Percentiles rank a stretch among this genome's conserved stretches.
Evolutionary conservation across 306 rosid genomes (phyloP).

Genomic region (Dryas alaskensis): DNA sequence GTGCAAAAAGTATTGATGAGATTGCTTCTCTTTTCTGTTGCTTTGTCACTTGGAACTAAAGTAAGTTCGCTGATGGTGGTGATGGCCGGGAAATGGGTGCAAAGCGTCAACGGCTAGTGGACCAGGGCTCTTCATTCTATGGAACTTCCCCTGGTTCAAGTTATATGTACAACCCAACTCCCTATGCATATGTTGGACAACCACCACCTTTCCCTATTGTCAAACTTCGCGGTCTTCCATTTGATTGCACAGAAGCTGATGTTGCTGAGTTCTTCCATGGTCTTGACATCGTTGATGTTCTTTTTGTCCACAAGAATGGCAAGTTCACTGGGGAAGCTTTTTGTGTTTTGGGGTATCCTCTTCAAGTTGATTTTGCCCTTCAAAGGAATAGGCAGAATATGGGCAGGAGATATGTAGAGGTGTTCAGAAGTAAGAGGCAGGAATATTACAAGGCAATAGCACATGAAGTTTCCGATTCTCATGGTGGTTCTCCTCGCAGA

Average conservation of each 20-base stretch:
- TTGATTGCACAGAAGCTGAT: slow-evolving; percentile 82
- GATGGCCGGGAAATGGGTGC: slow-evolving; percentile 95
- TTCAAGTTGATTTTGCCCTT: slow-evolving; percentile 93
- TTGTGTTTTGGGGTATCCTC: slow-evolving; percentile 89
- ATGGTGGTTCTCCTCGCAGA: slow-evolving; percentile 75
- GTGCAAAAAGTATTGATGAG: slow-evolving; percentile 14
- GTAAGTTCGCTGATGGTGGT: slow-evolving; percentile 61
- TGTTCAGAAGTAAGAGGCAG: slow-evolving; percentile 92
- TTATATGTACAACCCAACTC: slow-evolving; percentile 71
- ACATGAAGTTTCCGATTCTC: slow-evolving; percentile 65
- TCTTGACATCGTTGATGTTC: slow-evolving; percentile 84
- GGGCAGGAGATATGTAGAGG: slow-evolving; percentile 90
- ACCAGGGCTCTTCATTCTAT: slow-evolving; percentile 77
- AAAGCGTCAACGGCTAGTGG: slow-evolving; percentile 80
- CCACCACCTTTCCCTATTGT: slow-evolving; percentile 91
- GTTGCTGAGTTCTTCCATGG: slow-evolving; percentile 94
- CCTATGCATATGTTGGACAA: slow-evolving; percentile 74
- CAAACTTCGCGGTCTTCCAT: slow-evolving; percentile 86
- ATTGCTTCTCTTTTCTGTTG: slow-evolving; percentile 21
- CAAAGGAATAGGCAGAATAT: slow-evolving; percentile 84
- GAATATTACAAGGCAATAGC: slow-evolving; percentile 94
- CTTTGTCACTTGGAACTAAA: slow-evolving; percentile 30
- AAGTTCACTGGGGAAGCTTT: slow-evolving; percentile 89
- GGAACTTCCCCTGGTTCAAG: slow-evolving; percentile 73
- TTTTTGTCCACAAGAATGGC: slow-evolving; percentile 74